These are phyloP conservation scores for Magnusiomyces suaveolens DNA, from an alignment of 1,139 yeast species.

Conservation along the genomic window DNA sequence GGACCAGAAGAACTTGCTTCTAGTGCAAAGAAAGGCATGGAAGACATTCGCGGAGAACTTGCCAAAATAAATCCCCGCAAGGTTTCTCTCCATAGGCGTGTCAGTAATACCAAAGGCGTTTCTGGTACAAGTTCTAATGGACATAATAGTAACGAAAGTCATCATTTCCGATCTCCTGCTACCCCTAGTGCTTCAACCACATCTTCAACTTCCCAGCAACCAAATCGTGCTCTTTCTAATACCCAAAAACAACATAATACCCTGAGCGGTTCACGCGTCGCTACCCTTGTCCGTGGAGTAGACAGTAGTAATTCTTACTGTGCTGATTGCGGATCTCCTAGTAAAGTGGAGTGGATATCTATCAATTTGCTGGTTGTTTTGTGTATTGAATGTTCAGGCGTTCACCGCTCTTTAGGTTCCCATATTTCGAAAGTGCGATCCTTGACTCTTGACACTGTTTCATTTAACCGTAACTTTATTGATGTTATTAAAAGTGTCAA, in stretches of 20 bases:
- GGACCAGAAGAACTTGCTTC: background rate
- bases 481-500: conserved; percentile 52
- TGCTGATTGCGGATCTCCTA: conserved; percentile 65
- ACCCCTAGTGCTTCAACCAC: no score
- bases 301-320: conserved; percentile 56
- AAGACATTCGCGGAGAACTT: conserved; percentile 10
- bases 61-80: conserved; percentile 11
- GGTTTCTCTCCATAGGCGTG: conserved; percentile 9
- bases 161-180: no score
- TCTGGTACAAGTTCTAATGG: background rate
- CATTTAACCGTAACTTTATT: conserved; percentile 57
- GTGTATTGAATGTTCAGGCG: conserved; percentile 73
- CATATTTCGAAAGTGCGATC: conserved; percentile 71
- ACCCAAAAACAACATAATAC: background rate
- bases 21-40: background rate
- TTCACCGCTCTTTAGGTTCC: conserved; percentile 67
- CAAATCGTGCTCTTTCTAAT: background rate
- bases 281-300: conserved; percentile 17
- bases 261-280: conserved; percentile 6
- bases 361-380: conserved; percentile 61
- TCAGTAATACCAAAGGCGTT: conserved; percentile 7
- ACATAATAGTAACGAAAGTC: background rate
- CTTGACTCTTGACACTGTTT: conserved; percentile 57
- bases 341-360: conserved; percentile 78
- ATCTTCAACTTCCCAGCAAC: background rate